phyloP scores from a whole-genome alignment of 73 alveolate species.

The Tetrahymena borealis region DNA sequence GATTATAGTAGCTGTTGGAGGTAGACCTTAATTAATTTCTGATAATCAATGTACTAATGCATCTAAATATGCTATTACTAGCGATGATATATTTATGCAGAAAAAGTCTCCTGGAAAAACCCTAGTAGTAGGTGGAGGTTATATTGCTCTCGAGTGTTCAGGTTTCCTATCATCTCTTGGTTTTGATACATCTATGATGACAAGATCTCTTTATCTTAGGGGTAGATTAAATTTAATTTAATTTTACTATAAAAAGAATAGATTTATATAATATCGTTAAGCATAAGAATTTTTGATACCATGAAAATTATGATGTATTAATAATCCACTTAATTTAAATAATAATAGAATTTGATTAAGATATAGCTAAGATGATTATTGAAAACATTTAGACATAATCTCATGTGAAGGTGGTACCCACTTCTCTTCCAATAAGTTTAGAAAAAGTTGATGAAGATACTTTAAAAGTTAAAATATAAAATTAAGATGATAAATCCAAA shows the following conservation, averaged over 20 bases:
- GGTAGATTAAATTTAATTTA: neutral
- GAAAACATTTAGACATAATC: slow-evolving; percentile 51
- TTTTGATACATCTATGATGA: slow-evolving; percentile 64
- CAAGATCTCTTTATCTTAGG: slow-evolving; percentile 53
- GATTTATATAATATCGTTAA: too few relatives aligned
- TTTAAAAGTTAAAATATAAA: slow-evolving; percentile 58
- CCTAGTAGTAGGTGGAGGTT: slow-evolving; percentile 94
- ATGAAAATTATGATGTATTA: too few relatives aligned
- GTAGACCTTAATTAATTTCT: slow-evolving; percentile 27
- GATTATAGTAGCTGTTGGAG: slow-evolving; percentile 28
- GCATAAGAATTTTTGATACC: too few relatives aligned
- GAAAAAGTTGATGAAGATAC: slow-evolving; percentile 66
- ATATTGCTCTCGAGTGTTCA: slow-evolving; percentile 72
- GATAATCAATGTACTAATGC: neutral
- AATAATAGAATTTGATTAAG: slow-evolving; percentile 95
- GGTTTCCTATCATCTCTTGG: slow-evolving; percentile 65
- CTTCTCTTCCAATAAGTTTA: slow-evolving; percentile 69
- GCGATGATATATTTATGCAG: slow-evolving; percentile 85
- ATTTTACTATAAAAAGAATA: too few relatives aligned
- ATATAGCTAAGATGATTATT: slow-evolving; percentile 87
- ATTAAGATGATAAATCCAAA: slow-evolving; percentile 52
- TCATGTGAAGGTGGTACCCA: slow-evolving; percentile 64
- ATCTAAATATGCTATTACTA: slow-evolving; percentile 60
- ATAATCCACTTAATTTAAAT: too few relatives aligned
- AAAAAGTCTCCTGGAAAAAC: slow-evolving; percentile 84